Conservation (phyloP, 371 early-diverging fungal species). For the Blakeslea trispora region DNA sequence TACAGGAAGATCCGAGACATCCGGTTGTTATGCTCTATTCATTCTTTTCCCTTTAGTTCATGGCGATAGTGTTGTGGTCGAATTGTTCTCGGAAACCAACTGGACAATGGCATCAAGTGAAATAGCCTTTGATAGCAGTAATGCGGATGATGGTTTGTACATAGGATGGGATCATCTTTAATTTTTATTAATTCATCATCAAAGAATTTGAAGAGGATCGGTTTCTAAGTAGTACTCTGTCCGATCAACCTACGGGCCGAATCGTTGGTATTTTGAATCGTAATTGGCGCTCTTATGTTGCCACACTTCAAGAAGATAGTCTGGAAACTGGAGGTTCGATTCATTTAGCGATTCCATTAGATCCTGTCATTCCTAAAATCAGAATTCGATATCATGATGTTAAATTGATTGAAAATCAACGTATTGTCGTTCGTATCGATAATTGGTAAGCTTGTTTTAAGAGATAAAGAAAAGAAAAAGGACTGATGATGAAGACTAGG, state of each 20-base stretch:
- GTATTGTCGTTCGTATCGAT: slow-evolving; percentile 91
- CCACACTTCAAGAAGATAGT: slow-evolving; percentile 78
- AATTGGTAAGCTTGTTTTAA: slow-evolving; percentile 80
- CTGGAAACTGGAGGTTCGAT: slow-evolving; percentile 57
- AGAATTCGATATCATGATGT: slow-evolving; percentile 86
- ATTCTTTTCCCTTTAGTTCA: too few relatives aligned
- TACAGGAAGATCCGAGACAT: too few relatives aligned
- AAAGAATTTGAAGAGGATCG: slow-evolving; percentile 27
- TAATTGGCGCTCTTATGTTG: slow-evolving; percentile 90
- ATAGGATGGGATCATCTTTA: too few relatives aligned
- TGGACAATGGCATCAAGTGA: slow-evolving; percentile 59
- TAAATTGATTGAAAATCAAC: slow-evolving; percentile 63
- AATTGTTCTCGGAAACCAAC: slow-evolving; percentile 64
- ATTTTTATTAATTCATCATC: not conserved
- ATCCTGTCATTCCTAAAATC: slow-evolving; percentile 86
- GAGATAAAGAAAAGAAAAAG: not conserved
- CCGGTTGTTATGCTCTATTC: too few relatives aligned
- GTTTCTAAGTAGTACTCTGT: slow-evolving; percentile 16
- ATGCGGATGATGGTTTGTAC: slow-evolving; percentile 46
- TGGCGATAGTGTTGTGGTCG: slow-evolving; percentile 84
- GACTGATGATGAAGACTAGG: slow-evolving; percentile 19
- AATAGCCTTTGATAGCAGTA: slow-evolving; percentile 52
- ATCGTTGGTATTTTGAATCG: slow-evolving; percentile 86
- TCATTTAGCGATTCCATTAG: slow-evolving; percentile 81
- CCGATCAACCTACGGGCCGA: slow-evolving; percentile 58